These are phyloP conservation scores for Tilletia horrida DNA, from an alignment of 1,284 basidiomycete genomes.

Conservation along the genomic window DNA sequence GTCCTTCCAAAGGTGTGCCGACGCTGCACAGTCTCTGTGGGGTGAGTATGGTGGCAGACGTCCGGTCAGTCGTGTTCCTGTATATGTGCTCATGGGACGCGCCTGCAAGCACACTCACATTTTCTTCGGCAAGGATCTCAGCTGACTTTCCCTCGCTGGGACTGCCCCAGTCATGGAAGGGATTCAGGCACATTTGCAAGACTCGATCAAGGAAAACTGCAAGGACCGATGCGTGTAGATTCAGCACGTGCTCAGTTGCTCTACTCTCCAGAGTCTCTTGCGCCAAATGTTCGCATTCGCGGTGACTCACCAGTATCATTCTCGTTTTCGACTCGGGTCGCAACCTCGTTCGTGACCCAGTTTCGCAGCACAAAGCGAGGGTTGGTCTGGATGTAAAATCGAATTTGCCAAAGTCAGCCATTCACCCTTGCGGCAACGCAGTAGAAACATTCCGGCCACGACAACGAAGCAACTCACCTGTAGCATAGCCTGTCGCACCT, in stretches of 20 bases:
- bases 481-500: neutral
- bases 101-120: constrained; percentile 2
- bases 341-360: constrained; percentile 50
- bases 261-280: too few relatives aligned
- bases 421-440: neutral
- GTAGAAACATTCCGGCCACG: neutral
- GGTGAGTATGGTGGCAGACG: neutral
- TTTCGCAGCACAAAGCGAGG: constrained; percentile 50
- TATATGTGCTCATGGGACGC: neutral
- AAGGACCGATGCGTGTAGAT: too few relatives aligned
- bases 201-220: constrained; percentile 37
- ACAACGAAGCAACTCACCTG: neutral
- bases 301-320: constrained; percentile 35
- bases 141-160: constrained; percentile 9
- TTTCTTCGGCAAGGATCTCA: constrained; percentile 13
- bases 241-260: too few relatives aligned
- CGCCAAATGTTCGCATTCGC: too few relatives aligned
- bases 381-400: constrained; percentile 26
- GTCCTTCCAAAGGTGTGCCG: constrained; percentile 16
- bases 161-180: constrained; percentile 42
- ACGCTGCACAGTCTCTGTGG: constrained; percentile 10
- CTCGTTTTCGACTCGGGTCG: constrained; percentile 36
- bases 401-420: neutral
- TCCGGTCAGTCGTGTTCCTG: neutral
- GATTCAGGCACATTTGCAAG: constrained; percentile 40